Base-by-base conservation (phyloP, 176 grass and related monocot genomes). In the maize (Zea mays) region DNA sequence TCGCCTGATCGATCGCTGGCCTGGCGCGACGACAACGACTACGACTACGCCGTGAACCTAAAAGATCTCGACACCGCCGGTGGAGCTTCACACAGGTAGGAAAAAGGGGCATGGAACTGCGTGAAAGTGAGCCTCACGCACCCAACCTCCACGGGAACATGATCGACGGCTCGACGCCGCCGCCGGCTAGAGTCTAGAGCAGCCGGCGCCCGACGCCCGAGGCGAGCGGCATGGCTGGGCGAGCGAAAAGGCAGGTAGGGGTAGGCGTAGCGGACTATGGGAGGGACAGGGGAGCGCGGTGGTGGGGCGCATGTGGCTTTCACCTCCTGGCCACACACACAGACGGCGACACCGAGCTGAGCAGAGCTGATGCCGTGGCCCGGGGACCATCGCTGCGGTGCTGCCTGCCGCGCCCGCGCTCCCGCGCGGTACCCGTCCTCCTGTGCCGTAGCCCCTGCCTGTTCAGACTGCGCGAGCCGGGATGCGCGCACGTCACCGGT, bases 401-500 rank as follows among this genome's bases (percentile, higher is more conserved):
- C n/a, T 15, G 54, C 10, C n/a, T 4, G 15, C 3, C n/a, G 9
- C 19, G 10, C 17, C 20, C 20, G 67, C 46, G 68, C 51, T 9
- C 46, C 3, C 50, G 51, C 17, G 10, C 72, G 37, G 52, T 35
- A 55, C 44, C 64, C 17, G 36, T 8, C 3, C 14, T 48, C 66
- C 16, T 6, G 27, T 27, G 49, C 49, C 14, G 1, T 6, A 5
- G n/a, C 41, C 10, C 65, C 45, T 21, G 16, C 0, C 4, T 58
- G 34, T 1, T 55, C 41, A 46, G 44, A 14, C 59, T 45, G 57
- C 73, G 14, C 13, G 13, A 44, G 20, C 40, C 74, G 41, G 43
- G 60, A 65, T 38, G 74, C 42, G 59, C 74, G 61, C 34, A 78
- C 76, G 76, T 78, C 76, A 54, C 75, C 46, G 10, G 62, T 56